These are phyloP conservation scores for Powellomyces hirtus DNA, from an alignment of 192 early-diverging fungal genomes.

Conservation along the genomic window DNA sequence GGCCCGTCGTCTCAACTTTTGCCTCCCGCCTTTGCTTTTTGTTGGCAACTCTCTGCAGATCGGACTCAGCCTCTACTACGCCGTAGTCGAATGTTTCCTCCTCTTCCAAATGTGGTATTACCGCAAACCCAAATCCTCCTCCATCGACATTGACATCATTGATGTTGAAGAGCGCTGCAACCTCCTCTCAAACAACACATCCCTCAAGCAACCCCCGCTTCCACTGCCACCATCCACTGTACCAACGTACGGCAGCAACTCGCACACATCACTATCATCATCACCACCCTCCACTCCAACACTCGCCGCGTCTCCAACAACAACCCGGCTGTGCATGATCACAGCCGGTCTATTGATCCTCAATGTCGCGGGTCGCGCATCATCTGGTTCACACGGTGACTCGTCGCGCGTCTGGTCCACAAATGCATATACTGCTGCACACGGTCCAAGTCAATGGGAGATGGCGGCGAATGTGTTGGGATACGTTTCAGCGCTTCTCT, in stretches of 20 bases:
- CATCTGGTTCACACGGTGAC: too few species aligned
- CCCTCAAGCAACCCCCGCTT: background rate
- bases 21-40: background rate
- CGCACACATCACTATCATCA: background rate
- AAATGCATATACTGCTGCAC: too few species aligned
- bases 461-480: constrained; percentile 66
- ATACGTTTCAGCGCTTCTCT: constrained; percentile 70
- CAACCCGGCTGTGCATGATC: background rate
- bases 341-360: background rate
- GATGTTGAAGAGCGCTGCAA: background rate
- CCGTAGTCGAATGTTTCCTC: constrained; percentile 64
- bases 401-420: too few species aligned
- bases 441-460: background rate
- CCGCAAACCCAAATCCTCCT: background rate
- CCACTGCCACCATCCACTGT: background rate
- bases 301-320: background rate
- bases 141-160: background rate
- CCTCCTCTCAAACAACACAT: background rate
- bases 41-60: constrained; percentile 22
- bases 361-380: too few species aligned
- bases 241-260: too few species aligned
- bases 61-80: constrained; percentile 68
- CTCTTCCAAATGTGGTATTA: constrained; percentile 51
- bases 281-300: background rate
- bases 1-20: background rate